Evolutionary conservation across 768 basidiomycete genomes (phyloP).

Genomic region (Phanerochaete sordida): DNA sequence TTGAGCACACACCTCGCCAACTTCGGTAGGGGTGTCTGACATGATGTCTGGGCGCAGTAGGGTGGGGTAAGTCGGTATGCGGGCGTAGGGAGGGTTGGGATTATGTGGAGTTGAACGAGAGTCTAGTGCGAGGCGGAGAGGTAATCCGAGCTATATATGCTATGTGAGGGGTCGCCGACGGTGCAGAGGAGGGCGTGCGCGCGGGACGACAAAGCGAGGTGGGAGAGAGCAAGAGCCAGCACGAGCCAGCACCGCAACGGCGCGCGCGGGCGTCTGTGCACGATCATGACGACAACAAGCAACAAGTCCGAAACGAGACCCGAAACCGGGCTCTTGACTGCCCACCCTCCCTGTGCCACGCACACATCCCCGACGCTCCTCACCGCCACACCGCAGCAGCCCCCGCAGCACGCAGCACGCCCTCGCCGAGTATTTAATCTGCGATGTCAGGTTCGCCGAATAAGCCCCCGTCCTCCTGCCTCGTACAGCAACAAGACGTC

Average conservation of each 20-base stretch:
- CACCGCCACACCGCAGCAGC: no score
- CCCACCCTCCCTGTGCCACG: no score
- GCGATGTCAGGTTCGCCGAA: no score
- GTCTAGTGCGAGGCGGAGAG: no score
- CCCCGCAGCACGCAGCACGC: background rate
- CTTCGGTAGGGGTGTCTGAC: conserved; percentile 10
- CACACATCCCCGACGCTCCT: no score
- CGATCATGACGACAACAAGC: background rate
- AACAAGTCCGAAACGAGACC: background rate
- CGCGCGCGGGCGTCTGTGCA: conserved; percentile 2
- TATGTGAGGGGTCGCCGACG: background rate
- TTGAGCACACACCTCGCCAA: conserved; percentile 9
- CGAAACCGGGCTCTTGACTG: background rate
- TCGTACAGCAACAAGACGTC: no score
- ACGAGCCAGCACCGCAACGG: background rate
- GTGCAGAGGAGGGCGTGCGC: background rate
- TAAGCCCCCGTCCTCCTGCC: no score
- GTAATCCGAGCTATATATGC: background rate
- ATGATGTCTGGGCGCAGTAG: background rate
- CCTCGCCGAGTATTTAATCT: no score
- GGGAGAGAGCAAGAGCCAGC: background rate
- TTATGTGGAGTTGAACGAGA: background rate
- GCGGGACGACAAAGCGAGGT: background rate
- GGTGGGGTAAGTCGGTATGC: background rate
- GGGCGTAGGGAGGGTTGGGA: background rate